phyloP scores from a whole-genome alignment of 2,329 filamentous ascomycete genomes.

The Diplodia mutila region DNA sequence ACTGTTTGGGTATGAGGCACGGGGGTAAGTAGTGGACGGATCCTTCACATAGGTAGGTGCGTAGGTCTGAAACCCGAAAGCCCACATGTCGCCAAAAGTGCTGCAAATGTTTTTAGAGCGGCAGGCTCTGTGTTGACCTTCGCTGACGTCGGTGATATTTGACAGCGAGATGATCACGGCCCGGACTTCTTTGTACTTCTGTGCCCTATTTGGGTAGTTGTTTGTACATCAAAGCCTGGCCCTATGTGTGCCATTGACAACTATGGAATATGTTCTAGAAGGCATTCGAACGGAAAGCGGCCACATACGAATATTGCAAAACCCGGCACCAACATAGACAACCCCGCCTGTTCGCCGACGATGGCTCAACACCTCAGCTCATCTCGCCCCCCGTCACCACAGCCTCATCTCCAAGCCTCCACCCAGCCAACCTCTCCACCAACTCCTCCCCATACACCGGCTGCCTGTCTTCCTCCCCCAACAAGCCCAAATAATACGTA shows the following conservation, averaged over 20 bases:
- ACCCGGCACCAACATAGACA: neutral
- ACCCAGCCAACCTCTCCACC: constrained; percentile 44
- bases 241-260: no score
- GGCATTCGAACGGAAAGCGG: no score
- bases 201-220: no score
- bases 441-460: constrained; percentile 47
- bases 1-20: no score
- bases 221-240: no score
- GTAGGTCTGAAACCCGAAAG: neutral
- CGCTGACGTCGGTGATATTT: neutral
- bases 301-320: no score
- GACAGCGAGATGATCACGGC: no score
- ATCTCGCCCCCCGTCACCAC: constrained; percentile 12
- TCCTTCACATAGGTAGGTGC: neutral
- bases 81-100: neutral
- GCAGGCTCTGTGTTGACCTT: neutral
- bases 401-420: constrained; percentile 25
- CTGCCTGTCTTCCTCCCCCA: constrained; percentile 45
- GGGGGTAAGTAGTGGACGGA: no score
- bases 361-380: neutral
- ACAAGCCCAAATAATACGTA: constrained; percentile 50
- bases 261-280: no score
- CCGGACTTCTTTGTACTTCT: no score
- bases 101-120: no score
- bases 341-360: neutral